Evolutionary conservation across 1,284 basidiomycete genomes (phyloP).

Genomic region (Rhodotorula sp.): DNA sequence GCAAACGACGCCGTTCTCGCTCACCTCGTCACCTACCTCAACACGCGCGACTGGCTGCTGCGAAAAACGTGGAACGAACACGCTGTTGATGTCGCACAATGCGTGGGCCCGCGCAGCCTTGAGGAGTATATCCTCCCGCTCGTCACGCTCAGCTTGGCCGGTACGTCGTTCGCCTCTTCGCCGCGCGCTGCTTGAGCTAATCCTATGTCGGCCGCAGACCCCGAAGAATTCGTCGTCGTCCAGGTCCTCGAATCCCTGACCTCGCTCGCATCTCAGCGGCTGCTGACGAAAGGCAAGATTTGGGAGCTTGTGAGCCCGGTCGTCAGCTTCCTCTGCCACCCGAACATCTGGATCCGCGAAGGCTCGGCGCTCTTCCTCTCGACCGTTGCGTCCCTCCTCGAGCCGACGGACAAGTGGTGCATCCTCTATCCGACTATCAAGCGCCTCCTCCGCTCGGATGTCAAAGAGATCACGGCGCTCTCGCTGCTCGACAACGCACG

Average conservation of each 20-base stretch:
- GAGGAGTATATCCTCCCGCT: constrained; percentile 89
- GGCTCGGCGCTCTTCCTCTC: constrained; percentile 83
- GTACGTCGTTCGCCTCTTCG: constrained; percentile 52
- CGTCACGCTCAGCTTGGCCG: constrained; percentile 87
- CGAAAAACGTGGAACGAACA: constrained; percentile 91
- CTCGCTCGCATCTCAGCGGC: constrained; percentile 75
- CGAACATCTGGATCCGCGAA: constrained; percentile 94
- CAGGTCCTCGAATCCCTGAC: constrained; percentile 81
- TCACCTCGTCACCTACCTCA: constrained; percentile 98
- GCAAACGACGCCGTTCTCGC: constrained; percentile 93
- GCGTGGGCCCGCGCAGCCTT: constrained; percentile 78
- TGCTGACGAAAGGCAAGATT: constrained; percentile 86
- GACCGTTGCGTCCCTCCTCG: constrained; percentile 72
- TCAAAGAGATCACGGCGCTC: constrained; percentile 71
- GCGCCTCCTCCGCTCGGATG: constrained; percentile 79
- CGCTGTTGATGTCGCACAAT: constrained; percentile 89
- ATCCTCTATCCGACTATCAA: constrained; percentile 88
- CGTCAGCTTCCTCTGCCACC: constrained; percentile 88
- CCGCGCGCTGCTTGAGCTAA: not conserved
- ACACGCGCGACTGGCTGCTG: constrained; percentile 82
- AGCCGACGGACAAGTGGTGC: constrained; percentile 88
- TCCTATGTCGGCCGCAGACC: constrained; percentile 59
- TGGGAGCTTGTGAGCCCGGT: constrained; percentile 89
- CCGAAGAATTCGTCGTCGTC: constrained; percentile 88
- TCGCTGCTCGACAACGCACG: constrained; percentile 69